Evolutionary conservation across 495 filamentous ascomycete species (phyloP).

Genomic region (Talaromyces thailandensis): DNA sequence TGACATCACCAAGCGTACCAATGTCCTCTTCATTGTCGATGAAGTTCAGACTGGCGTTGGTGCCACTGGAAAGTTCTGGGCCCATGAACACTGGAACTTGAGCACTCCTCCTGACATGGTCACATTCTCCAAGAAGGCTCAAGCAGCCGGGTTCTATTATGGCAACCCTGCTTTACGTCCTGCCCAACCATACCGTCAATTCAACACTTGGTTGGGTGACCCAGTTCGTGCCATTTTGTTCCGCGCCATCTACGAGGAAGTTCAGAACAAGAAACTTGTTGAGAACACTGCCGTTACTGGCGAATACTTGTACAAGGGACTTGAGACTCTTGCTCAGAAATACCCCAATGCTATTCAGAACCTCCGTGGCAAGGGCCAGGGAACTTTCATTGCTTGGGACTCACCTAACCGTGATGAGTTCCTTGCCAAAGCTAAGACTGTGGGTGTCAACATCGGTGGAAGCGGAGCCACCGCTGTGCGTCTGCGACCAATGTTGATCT

Average conservation of each 20-base stretch:
- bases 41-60: slow-evolving; percentile 98
- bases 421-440: slow-evolving; percentile 59
- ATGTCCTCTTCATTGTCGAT: slow-evolving; percentile 90
- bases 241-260: slow-evolving; percentile 83
- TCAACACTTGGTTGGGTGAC: slow-evolving; percentile 99
- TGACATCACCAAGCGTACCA: slow-evolving; percentile 74
- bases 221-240: slow-evolving; percentile 85
- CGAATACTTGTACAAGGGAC: slow-evolving; percentile 68
- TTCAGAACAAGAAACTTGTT: slow-evolving; percentile 73
- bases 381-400: slow-evolving; percentile 97
- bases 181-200: slow-evolving; percentile 98
- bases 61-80: slow-evolving; percentile 93
- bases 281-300: slow-evolving; percentile 72
- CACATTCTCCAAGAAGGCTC: slow-evolving; percentile 97
- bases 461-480: slow-evolving; percentile 72
- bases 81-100: slow-evolving; percentile 95
- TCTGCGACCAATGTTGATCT: slow-evolving; percentile 90
- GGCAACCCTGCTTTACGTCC: slow-evolving; percentile 81
- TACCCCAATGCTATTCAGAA: slow-evolving; percentile 84
- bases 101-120: slow-evolving; percentile 89
- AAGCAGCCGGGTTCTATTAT: slow-evolving; percentile 96
- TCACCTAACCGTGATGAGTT: slow-evolving; percentile 78
- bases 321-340: slow-evolving; percentile 58
- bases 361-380: slow-evolving; percentile 85
- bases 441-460: slow-evolving; percentile 92